Evolutionary conservation across 305 asterid genomes (phyloP).

Genomic region (Ajuga reptans): DNA sequence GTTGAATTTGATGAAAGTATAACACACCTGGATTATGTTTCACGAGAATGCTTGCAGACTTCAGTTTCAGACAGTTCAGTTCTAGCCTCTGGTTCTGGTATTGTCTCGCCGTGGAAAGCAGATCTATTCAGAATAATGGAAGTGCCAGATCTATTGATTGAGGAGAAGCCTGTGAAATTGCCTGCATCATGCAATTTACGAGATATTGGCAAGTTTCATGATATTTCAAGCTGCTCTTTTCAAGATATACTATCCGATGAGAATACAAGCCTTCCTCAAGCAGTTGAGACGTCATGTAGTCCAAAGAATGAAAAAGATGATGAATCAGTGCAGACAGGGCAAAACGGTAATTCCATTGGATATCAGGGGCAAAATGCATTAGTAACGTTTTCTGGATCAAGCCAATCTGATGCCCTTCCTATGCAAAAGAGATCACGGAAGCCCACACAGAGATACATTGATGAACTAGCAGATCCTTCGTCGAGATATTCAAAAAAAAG

Average conservation of each 20-base stretch:
- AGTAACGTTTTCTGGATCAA: constrained; percentile 17
- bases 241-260: constrained; percentile 38
- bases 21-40: constrained; percentile 48
- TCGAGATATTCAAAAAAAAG: constrained; percentile 33
- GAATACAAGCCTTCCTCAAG: constrained; percentile 31
- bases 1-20: constrained; percentile 59
- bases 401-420: constrained; percentile 26
- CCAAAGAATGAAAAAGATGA: constrained; percentile 31
- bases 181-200: constrained; percentile 35
- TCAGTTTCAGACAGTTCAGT: constrained; percentile 37
- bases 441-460: constrained; percentile 82
- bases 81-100: constrained; percentile 32
- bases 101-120: constrained; percentile 44
- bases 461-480: constrained; percentile 50
- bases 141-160: constrained; percentile 30
- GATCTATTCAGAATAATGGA: constrained; percentile 36
- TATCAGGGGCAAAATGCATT: constrained; percentile 25
- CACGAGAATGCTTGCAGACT: constrained; percentile 44
- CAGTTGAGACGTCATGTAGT: constrained; percentile 29
- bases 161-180: constrained; percentile 34
- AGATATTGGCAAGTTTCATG: constrained; percentile 43
- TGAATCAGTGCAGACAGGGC: constrained; percentile 21
- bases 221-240: constrained; percentile 45
- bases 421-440: constrained; percentile 62
- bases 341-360: constrained; percentile 25